Percentiles rank a stretch among this genome's conserved stretches.
Evolutionary conservation across 1,284 basidiomycete species (phyloP).

Genomic region (Schizopora paradoxa): DNA sequence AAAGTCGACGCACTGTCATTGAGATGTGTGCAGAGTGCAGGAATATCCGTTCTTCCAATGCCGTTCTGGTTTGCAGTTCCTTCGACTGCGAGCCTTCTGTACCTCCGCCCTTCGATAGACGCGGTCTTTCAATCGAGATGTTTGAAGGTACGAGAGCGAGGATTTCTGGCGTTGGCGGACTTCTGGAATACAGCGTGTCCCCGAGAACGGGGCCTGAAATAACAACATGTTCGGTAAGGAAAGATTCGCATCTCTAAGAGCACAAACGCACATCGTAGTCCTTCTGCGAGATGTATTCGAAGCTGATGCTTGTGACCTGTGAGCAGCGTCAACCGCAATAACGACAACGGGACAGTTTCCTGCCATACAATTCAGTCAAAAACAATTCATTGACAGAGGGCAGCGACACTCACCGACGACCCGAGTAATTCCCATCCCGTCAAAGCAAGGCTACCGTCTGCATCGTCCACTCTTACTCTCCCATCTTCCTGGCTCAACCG

Average conservation of each 20-base stretch:
- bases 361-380: conserved; percentile 22
- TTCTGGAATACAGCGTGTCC: conserved; percentile 44
- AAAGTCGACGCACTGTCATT: conserved; percentile 41
- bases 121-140: conserved; percentile 7
- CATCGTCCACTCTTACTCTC: conserved; percentile 34
- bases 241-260: background rate
- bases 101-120: background rate
- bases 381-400: conserved; percentile 9
- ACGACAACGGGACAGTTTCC: conserved; percentile 47
- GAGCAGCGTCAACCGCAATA: conserved; percentile 49
- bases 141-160: conserved; percentile 35
- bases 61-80: background rate
- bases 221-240: conserved; percentile 9
- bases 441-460: conserved; percentile 35
- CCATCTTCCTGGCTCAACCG: conserved; percentile 42
- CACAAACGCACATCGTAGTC: conserved; percentile 38
- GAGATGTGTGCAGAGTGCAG: conserved; percentile 56
- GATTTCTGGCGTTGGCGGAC: conserved; percentile 28
- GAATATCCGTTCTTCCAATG: conserved; percentile 34
- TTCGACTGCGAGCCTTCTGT: background rate
- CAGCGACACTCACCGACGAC: conserved; percentile 46
- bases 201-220: conserved; percentile 60
- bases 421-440: conserved; percentile 59
- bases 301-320: conserved; percentile 71
- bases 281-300: conserved; percentile 55